Evolutionary conservation across 352 stramenopile genomes (phyloP).

Genomic region (Globisporangium paroecandrum): DNA sequence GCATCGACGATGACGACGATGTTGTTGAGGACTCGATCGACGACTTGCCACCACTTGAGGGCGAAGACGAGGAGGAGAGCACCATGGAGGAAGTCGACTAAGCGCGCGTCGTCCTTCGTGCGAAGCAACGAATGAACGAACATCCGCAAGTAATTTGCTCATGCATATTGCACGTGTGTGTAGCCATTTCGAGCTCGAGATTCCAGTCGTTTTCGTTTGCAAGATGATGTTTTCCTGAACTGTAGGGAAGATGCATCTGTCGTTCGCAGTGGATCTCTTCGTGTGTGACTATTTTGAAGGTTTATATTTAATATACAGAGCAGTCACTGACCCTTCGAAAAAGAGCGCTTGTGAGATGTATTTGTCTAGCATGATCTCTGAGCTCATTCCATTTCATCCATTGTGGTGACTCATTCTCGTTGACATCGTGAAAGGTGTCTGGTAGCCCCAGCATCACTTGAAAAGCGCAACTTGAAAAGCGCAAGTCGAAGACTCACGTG

Average conservation of each 20-base stretch:
- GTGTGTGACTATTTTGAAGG: slow-evolving; percentile 38
- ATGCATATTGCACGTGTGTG: slow-evolving; percentile 3
- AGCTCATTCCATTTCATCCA: neutral
- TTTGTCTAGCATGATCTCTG: neutral
- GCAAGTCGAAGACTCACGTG: no score
- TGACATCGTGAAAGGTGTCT: neutral
- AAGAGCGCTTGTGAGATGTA: neutral
- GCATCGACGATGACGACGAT: slow-evolving; percentile 98
- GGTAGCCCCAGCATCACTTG: no score
- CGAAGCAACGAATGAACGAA: slow-evolving; percentile 1
- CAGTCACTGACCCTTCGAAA: slow-evolving; percentile 10
- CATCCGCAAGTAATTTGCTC: slow-evolving; percentile 1
- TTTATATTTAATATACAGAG: slow-evolving; percentile 71
- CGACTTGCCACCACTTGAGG: slow-evolving; percentile 96
- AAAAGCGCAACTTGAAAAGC: no score
- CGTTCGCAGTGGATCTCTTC: slow-evolving; percentile 41
- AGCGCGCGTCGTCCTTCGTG: slow-evolving; percentile 26
- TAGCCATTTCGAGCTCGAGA: slow-evolving; percentile 1
- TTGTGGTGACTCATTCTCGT: neutral
- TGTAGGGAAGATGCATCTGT: slow-evolving; percentile 16
- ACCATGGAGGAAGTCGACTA: slow-evolving; percentile 99
- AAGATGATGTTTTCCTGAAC: slow-evolving; percentile 6
- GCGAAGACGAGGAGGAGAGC: slow-evolving; percentile 94
- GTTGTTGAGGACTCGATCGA: slow-evolving; percentile 93
- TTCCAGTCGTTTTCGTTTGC: neutral